These are phyloP conservation scores for Cytidiella melzeri DNA, from an alignment of 768 basidiomycete species.

Conservation along the genomic window DNA sequence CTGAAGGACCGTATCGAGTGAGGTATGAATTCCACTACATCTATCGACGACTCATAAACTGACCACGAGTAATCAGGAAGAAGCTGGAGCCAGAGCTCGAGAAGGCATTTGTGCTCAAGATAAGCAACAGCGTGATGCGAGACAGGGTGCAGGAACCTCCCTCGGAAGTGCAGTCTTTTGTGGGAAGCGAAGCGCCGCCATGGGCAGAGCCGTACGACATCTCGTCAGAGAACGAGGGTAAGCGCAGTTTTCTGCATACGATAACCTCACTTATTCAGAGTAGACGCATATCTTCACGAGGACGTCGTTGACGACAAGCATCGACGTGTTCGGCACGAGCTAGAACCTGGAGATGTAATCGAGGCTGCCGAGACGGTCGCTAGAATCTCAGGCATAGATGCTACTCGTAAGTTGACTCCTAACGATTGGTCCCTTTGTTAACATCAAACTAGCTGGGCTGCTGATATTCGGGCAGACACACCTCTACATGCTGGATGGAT, in stretches of 20 bases:
- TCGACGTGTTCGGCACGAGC: conserved; percentile 76
- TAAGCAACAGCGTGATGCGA: conserved; percentile 39
- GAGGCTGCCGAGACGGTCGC: conserved; percentile 84
- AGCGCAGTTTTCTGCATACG: neutral
- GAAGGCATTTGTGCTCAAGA: conserved; percentile 36
- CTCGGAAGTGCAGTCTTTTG: conserved; percentile 40
- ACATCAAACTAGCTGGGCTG: conserved; percentile 56
- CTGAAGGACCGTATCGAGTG: conserved; percentile 84
- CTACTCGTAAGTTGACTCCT: conserved; percentile 62
- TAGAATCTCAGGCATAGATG: conserved; percentile 85
- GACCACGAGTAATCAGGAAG: no score
- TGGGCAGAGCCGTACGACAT: conserved; percentile 74
- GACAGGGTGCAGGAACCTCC: conserved; percentile 45
- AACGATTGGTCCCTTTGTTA: neutral
- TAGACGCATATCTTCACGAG: conserved; percentile 54
- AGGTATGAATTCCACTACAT: no score
- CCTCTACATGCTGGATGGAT: conserved; percentile 85
- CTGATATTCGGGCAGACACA: conserved; percentile 82
- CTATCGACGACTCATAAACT: no score
- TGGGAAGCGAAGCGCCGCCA: conserved; percentile 58
- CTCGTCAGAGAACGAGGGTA: conserved; percentile 57
- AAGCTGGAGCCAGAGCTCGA: conserved; percentile 66
- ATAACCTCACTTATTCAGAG: conserved; percentile 17
- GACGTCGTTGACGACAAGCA: conserved; percentile 87
- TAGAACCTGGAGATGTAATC: conserved; percentile 86